Base-by-base conservation (phyloP, 208 protist species). In the Acanthamoeba quina region DNA sequence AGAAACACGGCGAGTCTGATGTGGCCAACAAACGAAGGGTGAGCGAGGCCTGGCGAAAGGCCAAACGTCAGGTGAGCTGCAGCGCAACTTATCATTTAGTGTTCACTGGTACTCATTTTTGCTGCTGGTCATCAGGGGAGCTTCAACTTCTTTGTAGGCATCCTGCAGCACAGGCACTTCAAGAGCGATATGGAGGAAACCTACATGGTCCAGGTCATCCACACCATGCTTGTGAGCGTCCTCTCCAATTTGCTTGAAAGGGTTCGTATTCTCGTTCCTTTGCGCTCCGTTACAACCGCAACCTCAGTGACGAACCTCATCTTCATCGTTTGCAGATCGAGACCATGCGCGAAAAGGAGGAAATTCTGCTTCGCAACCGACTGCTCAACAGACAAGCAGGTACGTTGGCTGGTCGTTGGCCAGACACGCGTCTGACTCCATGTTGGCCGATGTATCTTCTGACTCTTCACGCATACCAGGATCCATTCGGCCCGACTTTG, bases 61-160 rank as follows among this genome's bases (percentile, higher is more conserved):
- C 78, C 78, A 88, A 88, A 41, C 78, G 78, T n/a, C 78, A 88
- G 72, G 72, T 80, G 31, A 17, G 72, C 21, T 3, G 3, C 10
- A n/a, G 2, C 70, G n/a, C 62, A 31, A 31, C 11, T 31, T 9
- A 4, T 26, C 62, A 34, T 11, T 31, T 68, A 3, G 7, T 21
- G 66, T 29, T 41, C 37, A 17, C 29, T 15, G 7, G n/a, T 34
- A 72, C 66, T 72, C 66, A 41, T 72, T 34, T 80, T 54, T 49
- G 72, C 37, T 13, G 24, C 24, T 74, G 21, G 13, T 80, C 31
- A n/a, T n/a, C 21, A 80, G 78, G 78, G 49, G n/a, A 88, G 78
- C 78, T 88, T 88, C 78, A 88, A 7, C 78, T 88, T 88, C 54
- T 88, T 88, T 64, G 78, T n/a, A 5, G 47, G 49, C 78, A 88